Evolutionary conservation across 352 stramenopile species (phyloP).

Genomic region (Sclerospora graminicola): DNA sequence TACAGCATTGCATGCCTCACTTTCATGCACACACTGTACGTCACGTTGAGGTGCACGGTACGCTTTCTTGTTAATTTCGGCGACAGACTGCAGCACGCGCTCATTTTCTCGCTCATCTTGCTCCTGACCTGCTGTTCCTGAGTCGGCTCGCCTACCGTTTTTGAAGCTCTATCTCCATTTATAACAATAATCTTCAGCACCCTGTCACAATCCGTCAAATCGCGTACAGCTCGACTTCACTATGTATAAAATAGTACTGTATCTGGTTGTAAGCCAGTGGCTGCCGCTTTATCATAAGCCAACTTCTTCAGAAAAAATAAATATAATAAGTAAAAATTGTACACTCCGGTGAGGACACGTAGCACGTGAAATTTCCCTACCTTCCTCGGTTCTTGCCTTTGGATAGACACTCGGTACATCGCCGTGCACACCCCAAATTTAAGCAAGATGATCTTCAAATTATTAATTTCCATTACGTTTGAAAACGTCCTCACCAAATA

Average conservation of each 20-base stretch:
- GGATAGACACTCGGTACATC: too few species aligned
- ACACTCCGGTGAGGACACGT: not conserved
- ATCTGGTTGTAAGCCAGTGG: constrained; percentile 72
- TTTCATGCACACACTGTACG: constrained; percentile 69
- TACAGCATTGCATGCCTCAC: constrained; percentile 80
- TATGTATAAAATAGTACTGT: not conserved
- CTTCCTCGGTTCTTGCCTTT: too few species aligned
- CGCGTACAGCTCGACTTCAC: not conserved
- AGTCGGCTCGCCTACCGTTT: constrained; percentile 21
- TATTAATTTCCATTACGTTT: too few species aligned
- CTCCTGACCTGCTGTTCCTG: constrained; percentile 52
- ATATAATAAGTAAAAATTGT: not conserved
- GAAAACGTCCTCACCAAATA: too few species aligned
- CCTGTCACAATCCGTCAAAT: constrained; percentile 17
- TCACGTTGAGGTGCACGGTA: constrained; percentile 71
- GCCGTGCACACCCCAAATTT: too few species aligned
- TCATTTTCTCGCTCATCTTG: constrained; percentile 51
- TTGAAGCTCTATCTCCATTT: constrained; percentile 41
- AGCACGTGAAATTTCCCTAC: too few species aligned
- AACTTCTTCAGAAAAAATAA: constrained; percentile 23
- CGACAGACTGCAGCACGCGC: constrained; percentile 62
- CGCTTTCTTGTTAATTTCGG: constrained; percentile 75
- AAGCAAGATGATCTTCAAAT: too few species aligned
- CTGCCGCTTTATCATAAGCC: constrained; percentile 58
- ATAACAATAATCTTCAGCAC: constrained; percentile 58